Evolutionary conservation across 2,329 filamentous ascomycete species (phyloP).

Genomic region (Fusarium heterosporum): DNA sequence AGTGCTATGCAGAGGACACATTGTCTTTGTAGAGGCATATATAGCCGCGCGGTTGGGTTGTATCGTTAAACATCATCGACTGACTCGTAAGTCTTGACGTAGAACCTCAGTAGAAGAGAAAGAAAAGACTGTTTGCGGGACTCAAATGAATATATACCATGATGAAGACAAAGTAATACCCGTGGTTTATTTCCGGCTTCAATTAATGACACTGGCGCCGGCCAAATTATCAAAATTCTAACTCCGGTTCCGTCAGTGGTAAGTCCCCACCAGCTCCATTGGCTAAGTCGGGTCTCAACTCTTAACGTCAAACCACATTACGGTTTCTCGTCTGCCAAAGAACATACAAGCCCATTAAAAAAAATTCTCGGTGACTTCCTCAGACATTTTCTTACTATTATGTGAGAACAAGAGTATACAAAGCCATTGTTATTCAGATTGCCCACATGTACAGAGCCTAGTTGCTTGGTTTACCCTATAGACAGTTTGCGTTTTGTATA

Average conservation of each 20-base stretch:
- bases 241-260: background rate
- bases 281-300: background rate
- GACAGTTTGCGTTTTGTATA: background rate
- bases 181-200: background rate
- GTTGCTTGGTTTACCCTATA: background rate
- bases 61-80: background rate
- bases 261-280: background rate
- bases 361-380: fast-evolving
- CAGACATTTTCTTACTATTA: background rate
- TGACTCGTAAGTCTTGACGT: background rate
- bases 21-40: background rate
- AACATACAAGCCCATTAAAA: background rate
- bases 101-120: background rate
- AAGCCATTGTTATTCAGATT: background rate
- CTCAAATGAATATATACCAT: background rate
- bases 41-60: background rate
- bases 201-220: constrained; percentile 3
- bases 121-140: background rate
- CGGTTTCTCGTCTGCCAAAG: background rate
- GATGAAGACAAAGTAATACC: background rate
- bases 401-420: background rate
- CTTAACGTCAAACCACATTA: background rate
- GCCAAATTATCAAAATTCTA: background rate
- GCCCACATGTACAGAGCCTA: background rate
- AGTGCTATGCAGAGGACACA: background rate